Evolutionary conservation across 768 basidiomycete species (phyloP).

Genomic region (Agaricus sinodeliciosus): DNA sequence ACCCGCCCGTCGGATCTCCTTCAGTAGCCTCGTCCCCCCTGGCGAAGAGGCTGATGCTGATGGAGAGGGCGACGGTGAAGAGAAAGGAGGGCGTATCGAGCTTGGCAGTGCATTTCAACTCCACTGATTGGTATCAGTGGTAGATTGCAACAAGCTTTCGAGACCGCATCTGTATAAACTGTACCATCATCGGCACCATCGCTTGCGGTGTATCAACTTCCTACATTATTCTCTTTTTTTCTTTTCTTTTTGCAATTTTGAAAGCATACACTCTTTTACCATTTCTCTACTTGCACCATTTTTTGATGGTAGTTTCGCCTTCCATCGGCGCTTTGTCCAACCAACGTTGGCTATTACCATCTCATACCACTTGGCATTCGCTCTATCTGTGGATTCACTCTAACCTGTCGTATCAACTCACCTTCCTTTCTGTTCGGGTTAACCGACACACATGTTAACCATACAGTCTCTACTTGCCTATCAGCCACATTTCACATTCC

Average conservation of each 20-base stretch:
- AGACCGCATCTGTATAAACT: background rate
- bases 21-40: constrained; percentile 42
- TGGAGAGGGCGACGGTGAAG: constrained; percentile 25
- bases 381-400: background rate
- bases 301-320: too few relatives aligned
- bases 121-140: constrained; percentile 13
- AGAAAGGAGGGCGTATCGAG: constrained; percentile 16
- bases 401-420: background rate
- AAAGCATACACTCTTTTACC: too few relatives aligned
- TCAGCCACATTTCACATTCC: background rate
- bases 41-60: constrained; percentile 31
- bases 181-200: background rate
- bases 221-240: background rate
- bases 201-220: background rate
- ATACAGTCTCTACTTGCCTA: background rate
- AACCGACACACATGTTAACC: background rate
- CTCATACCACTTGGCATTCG: background rate
- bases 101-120: constrained; percentile 64
- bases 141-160: background rate
- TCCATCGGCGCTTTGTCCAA: too few relatives aligned
- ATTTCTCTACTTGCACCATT: too few relatives aligned
- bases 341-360: too few relatives aligned
- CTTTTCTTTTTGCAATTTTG: background rate
- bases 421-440: background rate
- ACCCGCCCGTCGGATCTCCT: constrained; percentile 57